A percentile compares a stretch with the other conserved stretches of the same genome.
Conservation (phyloP, 2,329 filamentous ascomycete genomes). For the Neoarthrinium moseri region DNA sequence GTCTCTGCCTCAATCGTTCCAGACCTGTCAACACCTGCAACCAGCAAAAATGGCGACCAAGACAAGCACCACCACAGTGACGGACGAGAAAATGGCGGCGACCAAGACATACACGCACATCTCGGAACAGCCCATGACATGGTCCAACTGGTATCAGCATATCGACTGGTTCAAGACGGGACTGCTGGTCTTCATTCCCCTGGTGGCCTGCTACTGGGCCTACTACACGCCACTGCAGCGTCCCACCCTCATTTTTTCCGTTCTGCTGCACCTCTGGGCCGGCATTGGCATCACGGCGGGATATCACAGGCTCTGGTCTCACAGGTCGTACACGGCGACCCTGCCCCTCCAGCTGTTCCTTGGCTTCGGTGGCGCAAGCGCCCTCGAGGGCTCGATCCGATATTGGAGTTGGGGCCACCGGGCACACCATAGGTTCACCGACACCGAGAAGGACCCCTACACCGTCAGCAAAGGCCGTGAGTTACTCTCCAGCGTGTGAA, state of each 20-base stretch:
- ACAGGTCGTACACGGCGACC: conserved; percentile 77
- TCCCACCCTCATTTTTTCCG: conserved; percentile 5
- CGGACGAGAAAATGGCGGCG: background rate
- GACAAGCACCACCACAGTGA: background rate
- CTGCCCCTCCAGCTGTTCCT: conserved; percentile 79
- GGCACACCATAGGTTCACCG: conserved; percentile 87
- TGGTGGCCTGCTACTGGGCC: background rate
- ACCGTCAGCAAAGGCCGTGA: conserved; percentile 76
- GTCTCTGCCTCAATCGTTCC: background rate
- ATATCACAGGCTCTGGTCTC: conserved; percentile 76
- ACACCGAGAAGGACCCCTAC: conserved; percentile 90
- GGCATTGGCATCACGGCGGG: conserved; percentile 76
- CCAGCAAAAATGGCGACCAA: background rate
- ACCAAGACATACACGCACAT: background rate
- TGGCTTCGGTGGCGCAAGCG: conserved; percentile 76
- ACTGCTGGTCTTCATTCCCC: conserved; percentile 1
- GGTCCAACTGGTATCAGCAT: conserved; percentile 2
- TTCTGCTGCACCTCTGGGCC: conserved; percentile 81
- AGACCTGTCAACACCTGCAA: background rate
- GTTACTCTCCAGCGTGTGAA: background rate
- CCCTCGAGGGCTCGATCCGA: conserved; percentile 77
- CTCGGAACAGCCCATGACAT: background rate
- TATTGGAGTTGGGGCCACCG: conserved; percentile 90
- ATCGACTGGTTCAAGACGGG: conserved; percentile 2
- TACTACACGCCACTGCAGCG: conserved; percentile 5